Conservation (phyloP, 2,329 filamentous ascomycete species). For the Proliferodiscus dingleyae region DNA sequence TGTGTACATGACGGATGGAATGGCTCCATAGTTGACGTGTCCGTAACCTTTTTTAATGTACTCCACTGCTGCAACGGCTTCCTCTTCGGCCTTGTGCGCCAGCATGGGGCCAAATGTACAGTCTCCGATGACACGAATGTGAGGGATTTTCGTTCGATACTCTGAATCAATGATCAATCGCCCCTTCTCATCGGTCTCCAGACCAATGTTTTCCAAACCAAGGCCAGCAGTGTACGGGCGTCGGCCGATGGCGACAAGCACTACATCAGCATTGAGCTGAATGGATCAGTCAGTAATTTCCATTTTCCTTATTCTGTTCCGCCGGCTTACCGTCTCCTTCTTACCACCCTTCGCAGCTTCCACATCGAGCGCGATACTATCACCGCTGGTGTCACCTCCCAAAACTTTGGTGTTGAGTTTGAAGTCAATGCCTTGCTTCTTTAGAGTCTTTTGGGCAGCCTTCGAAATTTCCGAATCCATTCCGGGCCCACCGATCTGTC, state of each 20-base stretch:
- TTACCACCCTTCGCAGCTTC: constrained; percentile 97
- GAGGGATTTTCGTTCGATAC: constrained; percentile 95
- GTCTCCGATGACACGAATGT: constrained; percentile 96
- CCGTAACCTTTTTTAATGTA: constrained; percentile 98
- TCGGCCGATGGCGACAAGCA: constrained; percentile 93
- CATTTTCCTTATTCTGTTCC: neutral
- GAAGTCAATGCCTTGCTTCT: constrained; percentile 97
- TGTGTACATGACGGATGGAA: constrained; percentile 99
- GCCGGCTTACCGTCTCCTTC: constrained; percentile 68
- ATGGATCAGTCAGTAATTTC: constrained; percentile 11
- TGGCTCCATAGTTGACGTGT: constrained; percentile 97
- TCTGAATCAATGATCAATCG: constrained; percentile 96
- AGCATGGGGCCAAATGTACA: constrained; percentile 98
- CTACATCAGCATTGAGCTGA: constrained; percentile 90
- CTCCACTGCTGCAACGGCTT: constrained; percentile 89
- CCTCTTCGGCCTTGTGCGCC: constrained; percentile 98
- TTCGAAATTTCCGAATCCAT: constrained; percentile 97
- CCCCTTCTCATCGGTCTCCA: constrained; percentile 88
- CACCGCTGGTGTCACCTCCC: constrained; percentile 73
- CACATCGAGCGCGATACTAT: constrained; percentile 74
- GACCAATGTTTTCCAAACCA: constrained; percentile 86
- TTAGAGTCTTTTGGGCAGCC: constrained; percentile 82
- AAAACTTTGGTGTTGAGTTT: constrained; percentile 96
- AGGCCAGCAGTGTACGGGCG: constrained; percentile 90
- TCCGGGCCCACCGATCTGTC: constrained; percentile 93